Evolutionary conservation across 805 yeast species (phyloP), one percentile per base, ranked within the genome.

Genomic region (Ogataea pini): DNA sequence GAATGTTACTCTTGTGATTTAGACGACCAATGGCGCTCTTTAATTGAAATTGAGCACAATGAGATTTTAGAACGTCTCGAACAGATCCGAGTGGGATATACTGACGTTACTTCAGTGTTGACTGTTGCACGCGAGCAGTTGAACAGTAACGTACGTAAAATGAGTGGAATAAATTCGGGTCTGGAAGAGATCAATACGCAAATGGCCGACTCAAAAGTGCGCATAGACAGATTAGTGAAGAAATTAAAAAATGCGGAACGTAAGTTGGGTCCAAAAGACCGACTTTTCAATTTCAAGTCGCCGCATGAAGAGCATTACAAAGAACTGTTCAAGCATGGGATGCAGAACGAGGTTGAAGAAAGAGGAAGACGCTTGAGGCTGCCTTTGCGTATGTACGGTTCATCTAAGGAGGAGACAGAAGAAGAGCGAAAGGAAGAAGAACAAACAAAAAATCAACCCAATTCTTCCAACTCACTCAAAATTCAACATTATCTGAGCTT

Each of bases 301-400:
- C 65, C 74, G 1, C 75, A 76, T 58, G 63, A 67, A 48, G 59
- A 58, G 14, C 82, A 78, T 54, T 78, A 75, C 57, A 74, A 75
- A 3, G 60, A 63, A 4, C 51, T 78, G 17, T 72, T 68, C 47
- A 59, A 56, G 8, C 58, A 52, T 48, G 69, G 58, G 8, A 60
- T 60, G 64, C 46, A 56, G 48, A 53, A 50, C 34, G 57, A 52
- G 40, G 55, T 29, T 19, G 31, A 48, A 22, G 44, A 48, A 47
- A 48, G 42, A 18, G 42, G 34, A 3, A 20, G 42, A 31, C 17
- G 17, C 3, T 16, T 28, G 42, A 20, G 42, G 17, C 42, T 38
- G 14, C 42, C 42, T 2, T 24, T 16, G 22, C 29, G 36, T 6
- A 40, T 40, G 36, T 40, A 18, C 24, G 29, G 29, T 9, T 9